phyloP scores from a whole-genome alignment of 345 rosid genomes.

The Erodium maritimum region DNA sequence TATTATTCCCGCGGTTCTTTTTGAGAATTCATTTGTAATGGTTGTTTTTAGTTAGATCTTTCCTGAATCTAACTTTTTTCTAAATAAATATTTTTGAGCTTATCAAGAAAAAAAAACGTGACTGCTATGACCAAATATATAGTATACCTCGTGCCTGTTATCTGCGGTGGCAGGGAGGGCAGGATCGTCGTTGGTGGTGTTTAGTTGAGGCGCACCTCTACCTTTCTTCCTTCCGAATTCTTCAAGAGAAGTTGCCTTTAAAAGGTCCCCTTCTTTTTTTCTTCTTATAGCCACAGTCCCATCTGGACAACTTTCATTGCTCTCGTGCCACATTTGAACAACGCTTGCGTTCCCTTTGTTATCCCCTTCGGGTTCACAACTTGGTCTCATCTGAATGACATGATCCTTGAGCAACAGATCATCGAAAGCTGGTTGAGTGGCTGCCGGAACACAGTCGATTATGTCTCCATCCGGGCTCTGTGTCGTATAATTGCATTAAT shows the following conservation, averaged over 20 bases:
- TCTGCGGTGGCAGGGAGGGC: too few relatives aligned
- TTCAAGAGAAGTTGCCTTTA: neutral
- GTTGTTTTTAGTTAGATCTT: too few relatives aligned
- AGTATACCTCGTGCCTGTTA: too few relatives aligned
- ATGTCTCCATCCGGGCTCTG: neutral
- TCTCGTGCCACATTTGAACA: neutral
- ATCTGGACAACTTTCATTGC: neutral
- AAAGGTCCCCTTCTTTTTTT: neutral
- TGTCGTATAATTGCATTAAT: neutral
- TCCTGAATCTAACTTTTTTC: too few relatives aligned
- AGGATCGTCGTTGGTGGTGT: neutral
- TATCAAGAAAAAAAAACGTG: too few relatives aligned
- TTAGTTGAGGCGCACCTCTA: neutral
- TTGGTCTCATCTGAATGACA: neutral
- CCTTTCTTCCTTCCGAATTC: neutral
- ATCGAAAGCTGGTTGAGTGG: neutral
- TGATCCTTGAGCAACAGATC: neutral
- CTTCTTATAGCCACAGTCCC: neutral
- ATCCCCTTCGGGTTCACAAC: neutral
- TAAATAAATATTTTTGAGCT: too few relatives aligned
- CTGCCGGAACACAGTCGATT: neutral
- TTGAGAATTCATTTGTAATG: too few relatives aligned
- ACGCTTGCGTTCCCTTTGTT: too few relatives aligned
- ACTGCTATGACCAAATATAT: too few relatives aligned
- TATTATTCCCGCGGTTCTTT: too few relatives aligned